Evolutionary conservation across 306 rosid genomes (phyloP), one percentile per base, ranked within the genome.

Genomic region (Delonix regia): DNA sequence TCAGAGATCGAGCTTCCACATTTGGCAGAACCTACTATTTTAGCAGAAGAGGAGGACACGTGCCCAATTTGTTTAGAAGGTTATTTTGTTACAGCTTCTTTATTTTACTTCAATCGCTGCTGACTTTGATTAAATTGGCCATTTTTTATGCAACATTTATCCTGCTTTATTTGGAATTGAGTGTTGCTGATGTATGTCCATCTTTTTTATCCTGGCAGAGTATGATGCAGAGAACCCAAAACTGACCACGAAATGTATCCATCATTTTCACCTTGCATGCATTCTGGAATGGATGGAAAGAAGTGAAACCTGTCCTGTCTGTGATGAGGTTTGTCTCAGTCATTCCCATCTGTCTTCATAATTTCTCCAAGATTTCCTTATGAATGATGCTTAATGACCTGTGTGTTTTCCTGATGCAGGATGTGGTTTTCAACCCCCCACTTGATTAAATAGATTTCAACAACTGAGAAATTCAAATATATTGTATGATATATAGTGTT

Each of bases 241-340:
- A 82, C 81, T 92, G 30, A 41, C 59, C 71, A 85, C 97, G 75
- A 89, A 89, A 74, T 94, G 98, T 15, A 94, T 88, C 36, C 98
- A 93, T 87, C 87, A 92, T 81, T 95, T 89, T 85, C 99, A 95
- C 90, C 98, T 95, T 59, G 94, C 99, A 8, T 96, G 99, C 89
- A 93, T 93, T 91, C 91, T 96, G 48, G 97, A 91, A 81, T 96
- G 99, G 99, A 91, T 87, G 97, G 97, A 96, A 91, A 89, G 99
- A 87, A 93, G 97, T 85, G 93, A 89, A 62, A 81, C 68, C 59
- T 96, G 99, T 78, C 99, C 98, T 8, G 96, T 91, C 57, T 93
- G 99, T 73, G 97, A 89, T 86, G 81, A 90, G 99, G 99, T 96
- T 69, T 83, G 82, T 80, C 60, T 48, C 73, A 27, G 55, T 48